phyloP scores from a whole-genome alignment of 140 eudicot genomes.

The Erigeron philadelphicus region DNA sequence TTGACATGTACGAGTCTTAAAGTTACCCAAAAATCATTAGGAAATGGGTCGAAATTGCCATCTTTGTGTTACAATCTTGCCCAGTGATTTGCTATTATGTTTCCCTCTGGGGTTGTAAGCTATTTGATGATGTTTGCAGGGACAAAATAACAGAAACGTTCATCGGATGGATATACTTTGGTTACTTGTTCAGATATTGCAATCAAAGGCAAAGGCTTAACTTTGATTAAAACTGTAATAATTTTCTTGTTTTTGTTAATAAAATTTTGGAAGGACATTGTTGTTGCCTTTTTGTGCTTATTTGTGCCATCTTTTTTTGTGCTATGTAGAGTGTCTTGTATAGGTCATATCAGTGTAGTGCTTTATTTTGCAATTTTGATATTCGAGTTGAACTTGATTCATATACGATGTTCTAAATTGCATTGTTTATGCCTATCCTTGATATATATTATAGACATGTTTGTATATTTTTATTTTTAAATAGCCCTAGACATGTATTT shows the following conservation, averaged over 20 bases:
- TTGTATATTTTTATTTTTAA: no score
- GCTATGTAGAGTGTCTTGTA: no score
- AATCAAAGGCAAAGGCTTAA: constrained; percentile 42
- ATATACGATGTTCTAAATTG: no score
- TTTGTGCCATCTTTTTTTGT: no score
- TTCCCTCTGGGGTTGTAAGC: background rate
- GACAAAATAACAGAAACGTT: constrained; percentile 64
- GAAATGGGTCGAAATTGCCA: background rate
- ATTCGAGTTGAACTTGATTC: no score
- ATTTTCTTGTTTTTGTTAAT: background rate
- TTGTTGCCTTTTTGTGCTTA: no score
- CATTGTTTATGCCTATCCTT: no score
- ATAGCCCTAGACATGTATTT: no score
- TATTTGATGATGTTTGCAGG: constrained; percentile 32
- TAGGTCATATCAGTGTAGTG: no score
- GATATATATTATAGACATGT: no score
- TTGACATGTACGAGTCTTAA: background rate
- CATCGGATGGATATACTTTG: constrained; percentile 94
- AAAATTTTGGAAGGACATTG: background rate
- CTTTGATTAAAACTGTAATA: background rate
- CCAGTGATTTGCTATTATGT: background rate
- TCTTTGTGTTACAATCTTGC: background rate
- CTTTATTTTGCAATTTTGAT: no score
- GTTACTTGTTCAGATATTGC: constrained; percentile 84
- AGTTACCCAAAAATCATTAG: background rate